These are phyloP conservation scores for Aureobasidium subglaciale DNA, from an alignment of 2,329 filamentous ascomycete genomes.

Conservation along the genomic window DNA sequence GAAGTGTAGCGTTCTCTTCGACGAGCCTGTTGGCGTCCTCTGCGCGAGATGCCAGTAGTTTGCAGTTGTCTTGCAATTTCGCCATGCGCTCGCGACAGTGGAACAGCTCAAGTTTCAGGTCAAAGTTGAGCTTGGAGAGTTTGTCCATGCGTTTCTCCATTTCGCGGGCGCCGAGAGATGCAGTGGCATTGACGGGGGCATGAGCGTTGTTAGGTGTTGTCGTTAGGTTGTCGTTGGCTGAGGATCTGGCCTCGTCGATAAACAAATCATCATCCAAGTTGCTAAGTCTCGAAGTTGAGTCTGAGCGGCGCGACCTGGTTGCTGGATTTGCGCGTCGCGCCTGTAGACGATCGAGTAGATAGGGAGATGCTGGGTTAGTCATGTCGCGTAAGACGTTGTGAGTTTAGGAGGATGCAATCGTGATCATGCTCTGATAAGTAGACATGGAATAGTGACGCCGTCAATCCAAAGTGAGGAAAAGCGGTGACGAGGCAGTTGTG, in stretches of 20 bases:
- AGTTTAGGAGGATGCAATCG: conserved; percentile 5
- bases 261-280: conserved; percentile 30
- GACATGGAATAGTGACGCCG: background rate
- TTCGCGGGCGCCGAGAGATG: conserved; percentile 53
- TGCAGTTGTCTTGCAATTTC: conserved; percentile 51
- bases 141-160: conserved; percentile 63
- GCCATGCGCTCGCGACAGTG: conserved; percentile 60
- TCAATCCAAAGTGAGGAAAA: background rate
- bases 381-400: conserved; percentile 20
- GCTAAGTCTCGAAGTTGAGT: conserved; percentile 24
- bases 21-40: conserved; percentile 21
- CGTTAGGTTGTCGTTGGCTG: conserved; percentile 19
- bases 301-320: conserved; percentile 28
- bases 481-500: background rate
- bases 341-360: conserved; percentile 29
- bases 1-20: conserved; percentile 38
- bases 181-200: background rate
- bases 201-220: conserved; percentile 20
- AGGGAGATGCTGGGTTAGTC: conserved; percentile 17
- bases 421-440: conserved; percentile 1
- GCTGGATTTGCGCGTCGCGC: conserved; percentile 26
- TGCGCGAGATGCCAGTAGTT: conserved; percentile 48
- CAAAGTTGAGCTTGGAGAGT: conserved; percentile 69
- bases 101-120: conserved; percentile 65
- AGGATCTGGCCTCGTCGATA: conserved; percentile 25